Evolutionary conservation across 2,329 filamentous ascomycete genomes (phyloP), one percentile per base, ranked within the genome.

Genomic region (Beauveria sp.): DNA sequence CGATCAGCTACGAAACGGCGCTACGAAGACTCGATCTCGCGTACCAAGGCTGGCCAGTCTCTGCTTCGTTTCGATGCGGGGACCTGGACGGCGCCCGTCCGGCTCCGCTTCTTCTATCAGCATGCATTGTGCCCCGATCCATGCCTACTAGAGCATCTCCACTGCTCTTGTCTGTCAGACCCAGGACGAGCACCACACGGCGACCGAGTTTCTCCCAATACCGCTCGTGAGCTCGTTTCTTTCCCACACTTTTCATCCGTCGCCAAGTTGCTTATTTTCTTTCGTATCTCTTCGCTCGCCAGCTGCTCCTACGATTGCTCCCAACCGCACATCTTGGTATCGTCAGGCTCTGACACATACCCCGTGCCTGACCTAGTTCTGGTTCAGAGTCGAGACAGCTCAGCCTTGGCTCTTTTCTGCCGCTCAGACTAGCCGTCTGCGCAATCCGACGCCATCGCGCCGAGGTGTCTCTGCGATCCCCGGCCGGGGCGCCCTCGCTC

Each of bases 21-120:
- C 10, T n/a, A 38, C 28, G 20, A 52, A n/a, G 48, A 50, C 20
- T 34, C 49, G 16, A 52, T 52, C 49, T n/a, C 51, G 34, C 34
- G 34, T 10, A 24, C 53, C 38, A 55, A 28, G 22, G 38, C 53
- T 55, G 22, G 53, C 28, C 53, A 16, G 34, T 38, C 22, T 34
- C 20, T 54, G 34, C 34, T n/a, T 54, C 20, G 34, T 40, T 22
- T 51, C 24, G 34, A 59, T 51, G 46, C 56, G 55, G 34, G 46
- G 56, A 31, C 56, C 31, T 18, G 8, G n/a, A 40, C 43, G 55
- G 31, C 31, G 55, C 31, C 55, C 31, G 60, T 62, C 24, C 45
- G 24, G 52, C 52, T 62, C 60, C 60, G 60, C 60, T 56, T 48
- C 50, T 54, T 61, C 59, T 42, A 61, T 55, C 59, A 55, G 52